Evolutionary conservation across 129 eudicot species (phyloP), one percentile per base, ranked within the genome.

Genomic region (Flaveria brownii): DNA sequence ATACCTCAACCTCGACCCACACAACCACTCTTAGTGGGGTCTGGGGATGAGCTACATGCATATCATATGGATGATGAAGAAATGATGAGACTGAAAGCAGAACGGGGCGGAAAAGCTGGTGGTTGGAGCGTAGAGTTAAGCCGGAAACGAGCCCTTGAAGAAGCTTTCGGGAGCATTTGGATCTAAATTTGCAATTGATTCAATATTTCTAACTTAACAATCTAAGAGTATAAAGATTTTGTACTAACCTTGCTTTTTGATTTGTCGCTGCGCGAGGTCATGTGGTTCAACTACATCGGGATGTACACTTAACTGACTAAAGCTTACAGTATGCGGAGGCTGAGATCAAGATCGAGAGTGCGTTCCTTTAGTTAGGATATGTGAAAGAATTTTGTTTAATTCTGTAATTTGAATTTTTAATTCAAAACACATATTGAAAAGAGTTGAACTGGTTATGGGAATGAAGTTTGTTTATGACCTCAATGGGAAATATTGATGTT

Each of bases 141-240:
- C 87, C 80, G 85, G 81, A 94, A 91, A 83, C 70, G 98, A 79
- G 97, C 97, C 49, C 91, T 94, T 33, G 98, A 91, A 79, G 98
- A 94, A 86, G 98, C 98, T 50, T 91, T 94, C 45, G 90, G 91
- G 33, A 94, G 93, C 85, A 85, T 94, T 79, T 94, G 97, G 98
- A 78, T 91, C 70, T 92, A 78, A 82, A 74, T 11, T 49, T 74
- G 60, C 42, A 39, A 18, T 18, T 61, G 5, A 16, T 61, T 2
- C 50, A 14, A 49, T 63, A 30, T 60, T 46, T 20, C 22, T 42
- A 39, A 67, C 68, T 55, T 51, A 22, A 52, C 70, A 43, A 39
- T 25, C 20, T n/a, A 5, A 77, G 70, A 59, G 77, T 59, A 68
- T 70, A 69, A 78, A 77, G 74, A 52, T 18, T 50, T 51, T 66